Percentiles rank a stretch among this genome's conserved stretches.
These are phyloP conservation scores for Pseudogymnoascus sp. DNA, from an alignment of 2,329 filamentous ascomycete genomes.

Conservation along the genomic window DNA sequence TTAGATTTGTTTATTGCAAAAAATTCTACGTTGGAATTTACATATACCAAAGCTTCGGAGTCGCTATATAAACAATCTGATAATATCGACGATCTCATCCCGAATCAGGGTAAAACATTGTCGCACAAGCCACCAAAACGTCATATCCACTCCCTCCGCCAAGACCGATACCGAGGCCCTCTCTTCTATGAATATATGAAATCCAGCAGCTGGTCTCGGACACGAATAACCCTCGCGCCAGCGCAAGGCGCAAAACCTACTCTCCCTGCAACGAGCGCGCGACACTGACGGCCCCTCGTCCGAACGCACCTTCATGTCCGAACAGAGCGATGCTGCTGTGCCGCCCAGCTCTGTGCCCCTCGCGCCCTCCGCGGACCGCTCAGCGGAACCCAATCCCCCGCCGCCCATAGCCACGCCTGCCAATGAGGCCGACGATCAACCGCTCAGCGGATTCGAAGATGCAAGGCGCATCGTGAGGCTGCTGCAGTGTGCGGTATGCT, in stretches of 20 bases:
- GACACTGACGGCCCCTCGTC: neutral
- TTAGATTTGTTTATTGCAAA: neutral
- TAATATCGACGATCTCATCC: neutral
- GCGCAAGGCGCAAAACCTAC: neutral
- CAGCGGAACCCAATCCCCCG: neutral
- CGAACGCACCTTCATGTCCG: slow-evolving; percentile 6
- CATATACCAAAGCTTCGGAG: neutral
- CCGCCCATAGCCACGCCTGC: neutral
- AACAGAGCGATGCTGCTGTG: slow-evolving; percentile 6
- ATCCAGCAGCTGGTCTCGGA: neutral
- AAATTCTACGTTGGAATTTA: neutral
- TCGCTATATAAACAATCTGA: neutral
- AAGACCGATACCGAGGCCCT: neutral
- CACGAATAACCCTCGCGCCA: neutral
- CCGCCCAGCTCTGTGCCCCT: slow-evolving; percentile 6
- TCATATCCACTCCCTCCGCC: neutral
- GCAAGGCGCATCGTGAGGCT: slow-evolving; percentile 51
- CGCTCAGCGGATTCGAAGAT: neutral
- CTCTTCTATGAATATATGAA: neutral
- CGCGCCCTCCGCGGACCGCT: neutral
- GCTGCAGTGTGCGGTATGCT: slow-evolving; percentile 72
- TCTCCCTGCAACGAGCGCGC: neutral
- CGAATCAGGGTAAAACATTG: neutral
- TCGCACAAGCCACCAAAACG: slow-evolving; percentile 8
- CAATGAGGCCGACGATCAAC: neutral